Base-by-base conservation (phyloP, 345 rosid species). In the Brassica juncea region DNA sequence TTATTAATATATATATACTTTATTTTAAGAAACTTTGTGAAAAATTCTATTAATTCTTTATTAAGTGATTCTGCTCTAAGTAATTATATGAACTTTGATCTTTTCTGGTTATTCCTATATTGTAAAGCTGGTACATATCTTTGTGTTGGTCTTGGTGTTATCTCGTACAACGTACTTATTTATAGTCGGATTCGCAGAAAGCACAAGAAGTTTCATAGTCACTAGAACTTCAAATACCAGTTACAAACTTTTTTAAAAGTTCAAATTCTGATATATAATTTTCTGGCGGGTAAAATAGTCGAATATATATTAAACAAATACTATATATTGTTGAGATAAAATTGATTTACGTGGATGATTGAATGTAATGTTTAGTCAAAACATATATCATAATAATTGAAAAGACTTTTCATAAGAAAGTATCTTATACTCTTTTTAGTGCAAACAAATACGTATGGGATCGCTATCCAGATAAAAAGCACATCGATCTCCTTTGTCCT, bases 401-500 rank as follows among this genome's bases (percentile, higher is more conserved):
- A 70, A 75, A 61, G 80, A 75, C 80, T 42, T 58, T 73, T 74
- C 79, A 69, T 27, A 52, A 54, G 58, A 54, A 74, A 70, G 28
- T 70, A 19, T 57, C 75, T 64, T n/a, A 37, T 69, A 63, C 35
- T 49, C 32, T 73, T 15, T 73, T 60, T 34, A 74, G 78, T 74
- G 79, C 61, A 74, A 74, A 52, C 35, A 39, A 62, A 67, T 61
- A 74, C 66, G 75, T 80, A 80, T 70, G 79, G 75, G 79, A 80
- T 80, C 32, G 42, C 32, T 57, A 70, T 80, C 80, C 77, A 80
- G 73, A 68, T 57, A 64, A 75, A 75, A 75, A 47, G 76, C 83
- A 80, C 52, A 75, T 80, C 71, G 75, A 49, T 62, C 75, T 80
- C 83, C 44, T 75, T 70, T 80, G 72, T 75, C 83, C 64, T 74